Base-by-base conservation (phyloP, 2,329 filamentous ascomycete genomes). In the Zymoseptoria pseudotritici region DNA sequence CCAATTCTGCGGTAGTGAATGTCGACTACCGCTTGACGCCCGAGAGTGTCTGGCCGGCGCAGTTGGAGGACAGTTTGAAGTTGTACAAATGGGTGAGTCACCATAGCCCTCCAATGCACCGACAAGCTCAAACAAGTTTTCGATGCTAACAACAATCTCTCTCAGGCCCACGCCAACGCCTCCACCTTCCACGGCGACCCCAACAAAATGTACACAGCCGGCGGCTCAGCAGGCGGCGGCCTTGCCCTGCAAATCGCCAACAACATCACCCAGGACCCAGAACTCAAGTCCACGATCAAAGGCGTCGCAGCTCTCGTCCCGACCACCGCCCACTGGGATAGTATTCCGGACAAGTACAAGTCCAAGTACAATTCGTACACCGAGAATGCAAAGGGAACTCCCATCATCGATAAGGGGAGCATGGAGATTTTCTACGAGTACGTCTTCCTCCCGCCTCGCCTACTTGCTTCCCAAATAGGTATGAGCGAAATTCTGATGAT, bases 11-110 rank as follows among this genome's bases (percentile, higher is more conserved):
- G 3, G 59, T 69, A 5, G 59, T 79, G 8, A 77, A 76, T 67
- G 72, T 78, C 3, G 74, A 76, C 29, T 78, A 78, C 59, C 70
- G 75, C 62, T 71, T 80, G 17, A 75, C 78, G 2, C 79, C 79
- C 0, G 76, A 80, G 58, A 59, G 75, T 62, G 71, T 72, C 17
- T 81, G 79, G 64, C 79, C 78, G 5, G 71, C 71, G 1, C 73
- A 75, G 22, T 68, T 76, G 17, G 67, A 78, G 29, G 79, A 80
- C 62, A 79, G 60, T 31, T 53, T 68, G 61, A 66, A 64, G 10
- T 61, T 66, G 10, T 69, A 68, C 56, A 69, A 76, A 70, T 80
- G 77, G 77, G 73, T 76, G 58, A 11, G 49, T 58, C 3, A 51
- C n/a, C 2, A 21, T 7, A 36, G 13, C 11, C 21, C 21, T 22